Evolutionary conservation across 176 grass and related monocot species (phyloP).

Genomic region (Hordeum marinum): DNA sequence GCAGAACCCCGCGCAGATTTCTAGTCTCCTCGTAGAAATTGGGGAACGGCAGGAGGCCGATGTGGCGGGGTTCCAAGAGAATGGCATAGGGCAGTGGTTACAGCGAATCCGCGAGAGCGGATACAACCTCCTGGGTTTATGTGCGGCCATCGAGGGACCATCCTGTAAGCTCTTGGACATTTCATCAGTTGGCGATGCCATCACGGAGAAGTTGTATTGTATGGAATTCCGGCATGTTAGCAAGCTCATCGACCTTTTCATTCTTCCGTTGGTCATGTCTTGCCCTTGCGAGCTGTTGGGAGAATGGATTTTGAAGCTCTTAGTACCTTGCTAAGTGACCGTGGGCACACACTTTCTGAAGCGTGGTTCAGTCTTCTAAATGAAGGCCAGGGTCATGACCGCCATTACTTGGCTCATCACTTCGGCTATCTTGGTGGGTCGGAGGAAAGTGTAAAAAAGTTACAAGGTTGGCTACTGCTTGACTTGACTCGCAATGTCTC

Average conservation of each 20-base stretch:
- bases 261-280: slow-evolving; percentile 46
- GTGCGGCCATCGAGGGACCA: slow-evolving; percentile 35
- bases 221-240: slow-evolving; percentile 66
- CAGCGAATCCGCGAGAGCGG: too few species aligned
- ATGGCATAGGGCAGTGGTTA: background rate
- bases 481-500: slow-evolving; percentile 55
- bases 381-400: slow-evolving; percentile 9
- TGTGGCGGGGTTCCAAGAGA: slow-evolving; percentile 37
- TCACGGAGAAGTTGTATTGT: slow-evolving; percentile 43
- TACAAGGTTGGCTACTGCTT: background rate
- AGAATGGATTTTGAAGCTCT: slow-evolving; percentile 31
- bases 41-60: slow-evolving; percentile 20
- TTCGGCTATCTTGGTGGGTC: slow-evolving; percentile 50
- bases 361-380: slow-evolving; percentile 49
- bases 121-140: slow-evolving; percentile 59
- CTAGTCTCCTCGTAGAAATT: slow-evolving; percentile 33
- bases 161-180: slow-evolving; percentile 32
- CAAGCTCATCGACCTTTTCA: slow-evolving; percentile 43
- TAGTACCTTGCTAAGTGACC: slow-evolving; percentile 48
- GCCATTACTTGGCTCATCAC: background rate
- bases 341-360: slow-evolving; percentile 34
- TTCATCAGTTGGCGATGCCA: slow-evolving; percentile 34
- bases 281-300: slow-evolving; percentile 41
- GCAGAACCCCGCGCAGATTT: slow-evolving; percentile 25
- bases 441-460: slow-evolving; percentile 24